Evolutionary conservation across 1,284 basidiomycete genomes (phyloP).

Genomic region (Cutaneotrichosporon arboriforme): DNA sequence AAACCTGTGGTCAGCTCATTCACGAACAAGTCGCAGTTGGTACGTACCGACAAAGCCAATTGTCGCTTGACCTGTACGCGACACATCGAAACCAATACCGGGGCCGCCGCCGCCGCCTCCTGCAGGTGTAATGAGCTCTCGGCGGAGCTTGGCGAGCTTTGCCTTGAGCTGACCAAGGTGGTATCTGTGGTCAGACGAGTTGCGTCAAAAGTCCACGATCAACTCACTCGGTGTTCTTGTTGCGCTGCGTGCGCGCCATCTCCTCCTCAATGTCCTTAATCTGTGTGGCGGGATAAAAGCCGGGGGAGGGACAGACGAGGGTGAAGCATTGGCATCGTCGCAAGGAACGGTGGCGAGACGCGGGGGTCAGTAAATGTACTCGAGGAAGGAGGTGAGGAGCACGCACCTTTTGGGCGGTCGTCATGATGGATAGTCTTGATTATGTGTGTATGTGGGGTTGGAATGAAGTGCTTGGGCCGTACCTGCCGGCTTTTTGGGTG

Average conservation of each 20-base stretch:
- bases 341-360: background rate
- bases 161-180: constrained; percentile 94
- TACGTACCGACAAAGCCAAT: constrained; percentile 72
- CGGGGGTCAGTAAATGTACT: background rate
- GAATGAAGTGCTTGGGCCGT: background rate
- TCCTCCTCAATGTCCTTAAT: constrained; percentile 50
- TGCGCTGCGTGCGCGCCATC: constrained; percentile 64
- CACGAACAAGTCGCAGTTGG: background rate
- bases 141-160: constrained; percentile 92
- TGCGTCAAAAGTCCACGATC: background rate
- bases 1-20: background rate
- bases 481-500: background rate
- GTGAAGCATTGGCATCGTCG: background rate
- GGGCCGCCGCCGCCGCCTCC: constrained; percentile 76
- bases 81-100: constrained; percentile 92
- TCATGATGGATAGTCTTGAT: constrained; percentile 30
- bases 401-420: constrained; percentile 47
- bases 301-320: background rate
- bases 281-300: constrained; percentile 12
- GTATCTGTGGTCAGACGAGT: constrained; percentile 54
- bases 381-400: background rate
- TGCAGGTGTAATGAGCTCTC: constrained; percentile 82
- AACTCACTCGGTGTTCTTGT: constrained; percentile 62
- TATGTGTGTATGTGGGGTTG: background rate
- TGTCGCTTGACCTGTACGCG: constrained; percentile 88